Base-by-base conservation (phyloP, 1,284 basidiomycete species). In the Anthracocystis panici-leucophaei region DNA sequence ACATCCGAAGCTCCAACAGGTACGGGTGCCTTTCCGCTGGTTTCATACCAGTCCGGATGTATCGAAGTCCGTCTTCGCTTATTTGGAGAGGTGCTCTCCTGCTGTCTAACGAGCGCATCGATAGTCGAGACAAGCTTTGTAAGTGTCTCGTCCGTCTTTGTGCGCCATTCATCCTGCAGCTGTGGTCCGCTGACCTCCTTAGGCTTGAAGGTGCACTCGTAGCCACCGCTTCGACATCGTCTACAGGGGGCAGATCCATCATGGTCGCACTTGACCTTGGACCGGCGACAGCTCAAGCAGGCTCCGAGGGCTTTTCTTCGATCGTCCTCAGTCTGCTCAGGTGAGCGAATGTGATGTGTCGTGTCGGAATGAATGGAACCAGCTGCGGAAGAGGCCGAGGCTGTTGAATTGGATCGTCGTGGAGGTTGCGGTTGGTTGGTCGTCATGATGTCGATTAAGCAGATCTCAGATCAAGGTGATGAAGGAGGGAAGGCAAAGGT, bases 261-360 rank as follows among this genome's bases (percentile, higher is more conserved):
- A 38, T 70, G 67, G 18, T 70, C 57, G 25, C 67, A 70, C 27
- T 61, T 65, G 54, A 70, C 67, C 21, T 70, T 70, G 38, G 67
- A 70, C 20, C 57, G 45, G 9, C 67, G 60, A 35, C 67, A 70
- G 62, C 57, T 70, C 7, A 55, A 61, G 35, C 67, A 70, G 0
- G 67, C 67, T 3, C 67, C 67, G 1, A 50, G 8, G 16, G 40
- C 38, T 44, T 65, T 65, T 57, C 52, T 69, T 0, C 42, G 50
- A 21, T 14, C 23, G 1, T 38, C 8, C 5, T 35, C 21, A 10
- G 35, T 31, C 5, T 23, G 0, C 0, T 53, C 54, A 14, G 61
- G 57, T 6, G 61, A 60, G 10, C 46, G 42, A 7, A 48, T 48
- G 18, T 40, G 57, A 23, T 14, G 46, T 0, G 29, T 12, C 8